Conservation (phyloP, 192 early-diverging fungal genomes). For the Umbelopsis vinacea region DNA sequence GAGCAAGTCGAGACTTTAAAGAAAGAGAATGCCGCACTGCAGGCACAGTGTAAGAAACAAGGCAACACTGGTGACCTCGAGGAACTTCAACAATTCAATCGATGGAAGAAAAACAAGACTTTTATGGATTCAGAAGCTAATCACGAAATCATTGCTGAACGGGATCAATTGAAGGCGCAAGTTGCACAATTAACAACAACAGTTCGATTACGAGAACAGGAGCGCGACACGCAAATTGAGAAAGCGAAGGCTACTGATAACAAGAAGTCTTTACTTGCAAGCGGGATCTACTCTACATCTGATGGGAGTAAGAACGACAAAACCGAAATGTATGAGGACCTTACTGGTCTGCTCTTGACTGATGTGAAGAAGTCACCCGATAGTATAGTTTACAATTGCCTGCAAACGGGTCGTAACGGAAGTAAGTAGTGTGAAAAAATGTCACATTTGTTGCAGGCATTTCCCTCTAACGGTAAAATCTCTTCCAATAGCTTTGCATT, state of each 20-base stretch:
- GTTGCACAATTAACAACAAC: neutral
- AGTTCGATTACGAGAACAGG: neutral
- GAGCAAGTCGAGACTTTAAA: neutral
- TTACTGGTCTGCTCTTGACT: slow-evolving; percentile 26
- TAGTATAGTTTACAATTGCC: slow-evolving; percentile 22
- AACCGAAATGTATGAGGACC: slow-evolving; percentile 18
- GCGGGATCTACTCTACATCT: neutral
- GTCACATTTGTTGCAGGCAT: no score
- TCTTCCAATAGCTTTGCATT: slow-evolving; percentile 17
- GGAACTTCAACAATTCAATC: neutral
- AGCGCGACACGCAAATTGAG: neutral
- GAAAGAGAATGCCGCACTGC: slow-evolving; percentile 7
- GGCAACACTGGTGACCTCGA: neutral
- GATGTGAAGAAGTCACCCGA: slow-evolving; percentile 14
- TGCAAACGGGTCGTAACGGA: slow-evolving; percentile 24
- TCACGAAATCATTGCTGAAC: neutral
- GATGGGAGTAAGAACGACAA: neutral
- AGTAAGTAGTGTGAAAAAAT: slow-evolving; percentile 10
- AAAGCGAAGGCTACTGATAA: neutral
- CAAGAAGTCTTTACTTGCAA: neutral
- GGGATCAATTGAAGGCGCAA: neutral
- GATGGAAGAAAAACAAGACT: neutral
- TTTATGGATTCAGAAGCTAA: neutral
- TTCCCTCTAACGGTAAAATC: neutral
- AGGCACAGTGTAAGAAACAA: neutral